These are phyloP conservation scores for Arachis monticola DNA, from an alignment of 331 rosid species.

Conservation along the genomic window DNA sequence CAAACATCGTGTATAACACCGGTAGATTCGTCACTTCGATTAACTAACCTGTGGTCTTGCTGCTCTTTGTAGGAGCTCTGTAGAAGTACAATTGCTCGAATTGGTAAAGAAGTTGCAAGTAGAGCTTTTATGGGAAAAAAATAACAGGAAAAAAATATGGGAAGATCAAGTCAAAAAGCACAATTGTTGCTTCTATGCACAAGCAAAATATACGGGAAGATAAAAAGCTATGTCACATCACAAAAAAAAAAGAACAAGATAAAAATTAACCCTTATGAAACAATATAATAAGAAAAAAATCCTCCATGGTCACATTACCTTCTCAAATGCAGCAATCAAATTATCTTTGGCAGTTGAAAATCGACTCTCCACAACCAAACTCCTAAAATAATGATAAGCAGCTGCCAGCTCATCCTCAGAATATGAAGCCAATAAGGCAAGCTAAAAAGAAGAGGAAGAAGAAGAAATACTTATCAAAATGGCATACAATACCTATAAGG, in stretches of 20 bases:
- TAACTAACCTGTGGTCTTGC: no score
- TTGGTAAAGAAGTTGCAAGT: no score
- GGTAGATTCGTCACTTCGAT: no score
- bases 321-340: slow-evolving; percentile 92
- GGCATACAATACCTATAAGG: background rate
- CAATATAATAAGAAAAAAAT: slow-evolving; percentile 2
- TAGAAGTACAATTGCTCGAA: no score
- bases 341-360: slow-evolving; percentile 96
- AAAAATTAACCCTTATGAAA: slow-evolving; percentile 16
- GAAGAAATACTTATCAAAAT: slow-evolving; percentile 26
- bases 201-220: no score
- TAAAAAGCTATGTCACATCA: slow-evolving; percentile 12
- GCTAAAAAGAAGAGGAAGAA: slow-evolving; percentile 52
- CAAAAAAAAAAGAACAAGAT: background rate
- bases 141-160: no score
- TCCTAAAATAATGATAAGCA: slow-evolving; percentile 91
- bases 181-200: no score
- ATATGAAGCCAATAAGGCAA: slow-evolving; percentile 53
- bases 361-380: slow-evolving; percentile 87
- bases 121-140: no score
- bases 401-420: slow-evolving; percentile 65
- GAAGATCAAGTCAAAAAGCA: no score
- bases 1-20: no score
- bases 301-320: slow-evolving; percentile 55
- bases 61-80: no score